Base-by-base conservation (phyloP, 371 early-diverging fungal species). In the Apophysomyces sp. region DNA sequence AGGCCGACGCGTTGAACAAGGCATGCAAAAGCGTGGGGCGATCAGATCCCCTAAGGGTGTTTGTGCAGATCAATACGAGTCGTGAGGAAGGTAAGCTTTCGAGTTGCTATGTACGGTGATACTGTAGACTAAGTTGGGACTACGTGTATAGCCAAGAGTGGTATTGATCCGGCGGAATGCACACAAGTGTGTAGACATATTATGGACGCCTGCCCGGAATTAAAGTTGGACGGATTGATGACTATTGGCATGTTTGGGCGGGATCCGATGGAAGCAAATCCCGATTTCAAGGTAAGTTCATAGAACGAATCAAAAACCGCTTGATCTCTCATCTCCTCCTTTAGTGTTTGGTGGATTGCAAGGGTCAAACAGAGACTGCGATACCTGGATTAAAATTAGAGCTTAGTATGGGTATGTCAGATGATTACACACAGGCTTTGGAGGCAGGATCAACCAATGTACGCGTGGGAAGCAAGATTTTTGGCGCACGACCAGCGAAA, bases 371-470 rank as follows among this genome's bases (percentile, higher is more conserved):
- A 27, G 62, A 70, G 52, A 40, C 74, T 34, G 63, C 62, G 28
- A 27, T 84, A 44, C 58, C 66, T 49, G 65, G 44, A 18, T 41
- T 18, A 15, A 34, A 59, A 28, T 76, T 97, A 54, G 95, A 93
- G 70, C 82, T 94, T 54, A 94, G 95, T 70, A 97, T 98, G 95
- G 98, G 98, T 32, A 98, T 98, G 98, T 94, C 95, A n/a, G 90
- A 85, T 58, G 97, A 98, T 75, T 97, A 88, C 80, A 82, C 84
- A 62, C 78, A 84, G 32, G 97, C 97, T 6, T 80, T 97, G 51
- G 72, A 81, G 34, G 80, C 87, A 7, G 98, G 97, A 21, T 88
- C 95, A 9, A 94, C 95, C 41, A 96, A 91, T 67, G 90, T 98
- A 21, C 89, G 98, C 5, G 92, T 97, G 15, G 98, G 98, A 6